Evolutionary conservation across 176 grass and related monocot species (phyloP).

Genomic region (Typha latifolia): DNA sequence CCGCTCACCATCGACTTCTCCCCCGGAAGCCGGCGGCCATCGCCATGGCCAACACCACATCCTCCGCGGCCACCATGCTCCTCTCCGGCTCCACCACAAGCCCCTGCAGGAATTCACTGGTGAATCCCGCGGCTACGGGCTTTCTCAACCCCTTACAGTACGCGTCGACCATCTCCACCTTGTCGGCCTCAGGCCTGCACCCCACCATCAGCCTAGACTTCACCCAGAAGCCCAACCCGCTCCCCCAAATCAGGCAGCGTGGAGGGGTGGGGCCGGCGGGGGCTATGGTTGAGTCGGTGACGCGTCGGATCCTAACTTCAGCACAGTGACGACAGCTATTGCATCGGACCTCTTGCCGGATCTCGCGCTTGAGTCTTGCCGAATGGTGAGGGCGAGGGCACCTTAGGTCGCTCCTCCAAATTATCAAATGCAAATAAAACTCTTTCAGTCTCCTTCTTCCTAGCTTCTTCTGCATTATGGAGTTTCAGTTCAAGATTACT

Average conservation of each 20-base stretch:
- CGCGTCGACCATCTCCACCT: not conserved
- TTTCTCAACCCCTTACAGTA: not conserved
- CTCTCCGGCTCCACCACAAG: slow-evolving; percentile 6
- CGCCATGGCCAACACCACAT: slow-evolving; percentile 12
- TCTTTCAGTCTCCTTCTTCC: too few relatives aligned
- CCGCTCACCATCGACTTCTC: too few relatives aligned
- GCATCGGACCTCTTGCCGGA: too few relatives aligned
- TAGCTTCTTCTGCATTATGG: slow-evolving; percentile 44
- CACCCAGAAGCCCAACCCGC: not conserved
- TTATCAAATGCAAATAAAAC: slow-evolving; percentile 73
- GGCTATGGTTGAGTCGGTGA: slow-evolving; percentile 2
- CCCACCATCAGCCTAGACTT: slow-evolving; percentile 22
- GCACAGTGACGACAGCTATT: slow-evolving; percentile 7
- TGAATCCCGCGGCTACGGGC: not conserved
- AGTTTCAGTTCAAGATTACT: slow-evolving; percentile 64
- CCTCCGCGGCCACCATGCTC: slow-evolving; percentile 8
- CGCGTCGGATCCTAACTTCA: slow-evolving; percentile 8
- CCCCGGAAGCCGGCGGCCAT: not conserved
- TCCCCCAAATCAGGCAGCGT: not conserved
- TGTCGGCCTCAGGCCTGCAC: not conserved
- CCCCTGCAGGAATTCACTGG: not conserved
- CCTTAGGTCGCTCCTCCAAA: too few relatives aligned
- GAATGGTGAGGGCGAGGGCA: too few relatives aligned
- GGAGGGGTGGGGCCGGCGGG: too few relatives aligned
- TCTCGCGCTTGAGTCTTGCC: too few relatives aligned